Percentiles rank a stretch among this genome's conserved stretches.
Evolutionary conservation across 768 basidiomycete genomes (phyloP).

Genomic region (Hericium coralloides): DNA sequence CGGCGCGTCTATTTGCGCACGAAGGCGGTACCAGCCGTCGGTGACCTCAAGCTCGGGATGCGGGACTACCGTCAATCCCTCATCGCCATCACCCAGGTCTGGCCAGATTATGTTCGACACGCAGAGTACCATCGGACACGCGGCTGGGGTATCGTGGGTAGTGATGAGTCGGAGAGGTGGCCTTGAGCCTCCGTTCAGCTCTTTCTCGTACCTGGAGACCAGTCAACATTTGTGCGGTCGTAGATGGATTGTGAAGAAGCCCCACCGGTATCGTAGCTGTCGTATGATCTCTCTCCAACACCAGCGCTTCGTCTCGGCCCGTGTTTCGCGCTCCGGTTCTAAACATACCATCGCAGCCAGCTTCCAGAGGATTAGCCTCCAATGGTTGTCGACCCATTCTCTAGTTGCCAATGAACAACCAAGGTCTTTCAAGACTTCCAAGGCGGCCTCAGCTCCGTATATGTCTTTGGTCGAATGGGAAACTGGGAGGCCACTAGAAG

Average conservation of each 20-base stretch:
- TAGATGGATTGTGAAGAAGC: background rate
- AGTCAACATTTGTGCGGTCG: background rate
- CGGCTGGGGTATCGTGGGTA: conserved; percentile 73
- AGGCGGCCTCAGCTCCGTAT: conserved; percentile 46
- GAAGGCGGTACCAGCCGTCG: conserved; percentile 93
- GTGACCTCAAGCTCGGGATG: conserved; percentile 79
- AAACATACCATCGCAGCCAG: conserved; percentile 75
- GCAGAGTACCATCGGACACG: conserved; percentile 77
- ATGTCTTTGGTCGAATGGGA: conserved; percentile 11
- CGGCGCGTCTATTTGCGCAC: conserved; percentile 65
- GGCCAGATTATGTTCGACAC: conserved; percentile 65
- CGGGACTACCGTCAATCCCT: conserved; percentile 27
- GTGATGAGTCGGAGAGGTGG: conserved; percentile 76
- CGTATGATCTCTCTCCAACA: conserved; percentile 72
- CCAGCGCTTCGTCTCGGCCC: conserved; percentile 53
- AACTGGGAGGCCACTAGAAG: background rate
- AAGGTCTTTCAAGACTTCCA: conserved; percentile 40
- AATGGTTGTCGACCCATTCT: conserved; percentile 90
- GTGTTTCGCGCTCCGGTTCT: conserved; percentile 50
- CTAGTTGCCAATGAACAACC: conserved; percentile 66
- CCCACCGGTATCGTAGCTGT: conserved; percentile 82
- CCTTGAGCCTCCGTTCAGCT: conserved; percentile 50
- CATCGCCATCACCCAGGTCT: conserved; percentile 26
- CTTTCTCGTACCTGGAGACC: conserved; percentile 36
- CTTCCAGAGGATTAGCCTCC: conserved; percentile 90